phyloP scores from a whole-genome alignment of 805 yeast genomes.

The Saccharomycopsis oosterbeekiorum region DNA sequence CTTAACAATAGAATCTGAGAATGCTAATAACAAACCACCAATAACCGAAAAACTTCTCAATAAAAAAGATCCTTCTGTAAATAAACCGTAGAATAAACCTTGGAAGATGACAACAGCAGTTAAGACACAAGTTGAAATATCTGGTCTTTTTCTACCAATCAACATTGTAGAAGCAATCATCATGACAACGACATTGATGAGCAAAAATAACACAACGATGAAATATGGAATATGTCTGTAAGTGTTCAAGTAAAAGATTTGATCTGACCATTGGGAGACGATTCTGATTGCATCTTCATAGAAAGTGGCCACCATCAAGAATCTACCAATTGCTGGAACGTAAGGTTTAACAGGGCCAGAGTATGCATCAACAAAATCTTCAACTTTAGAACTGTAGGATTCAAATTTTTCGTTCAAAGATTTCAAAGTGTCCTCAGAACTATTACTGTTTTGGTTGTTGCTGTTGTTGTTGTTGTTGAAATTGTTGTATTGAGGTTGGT shows the following conservation, averaged over 20 bases:
- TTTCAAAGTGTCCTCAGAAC: constrained; percentile 4
- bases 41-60: constrained; percentile 81
- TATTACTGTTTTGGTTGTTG: background rate
- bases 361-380: constrained; percentile 43
- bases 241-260: constrained; percentile 71
- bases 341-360: constrained; percentile 50
- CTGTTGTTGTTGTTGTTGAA: constrained; percentile 1
- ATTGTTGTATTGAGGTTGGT: constrained; percentile 17
- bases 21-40: constrained; percentile 84
- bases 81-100: constrained; percentile 80
- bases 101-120: constrained; percentile 67
- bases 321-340: constrained; percentile 81
- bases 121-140: constrained; percentile 61
- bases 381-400: constrained; percentile 41
- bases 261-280: constrained; percentile 82
- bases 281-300: constrained; percentile 83
- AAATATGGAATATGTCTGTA: constrained; percentile 72
- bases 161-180: constrained; percentile 59
- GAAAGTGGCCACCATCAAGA: constrained; percentile 87
- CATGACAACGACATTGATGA: constrained; percentile 61
- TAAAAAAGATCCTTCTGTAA: constrained; percentile 71
- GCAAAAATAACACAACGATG: constrained; percentile 64
- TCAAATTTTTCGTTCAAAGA: constrained; percentile 33
- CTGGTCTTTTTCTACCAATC: constrained; percentile 56
- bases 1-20: constrained; percentile 76